Conservation (phyloP, 2,329 filamentous ascomycete species). For the Cladophialophora exuberans region DNA sequence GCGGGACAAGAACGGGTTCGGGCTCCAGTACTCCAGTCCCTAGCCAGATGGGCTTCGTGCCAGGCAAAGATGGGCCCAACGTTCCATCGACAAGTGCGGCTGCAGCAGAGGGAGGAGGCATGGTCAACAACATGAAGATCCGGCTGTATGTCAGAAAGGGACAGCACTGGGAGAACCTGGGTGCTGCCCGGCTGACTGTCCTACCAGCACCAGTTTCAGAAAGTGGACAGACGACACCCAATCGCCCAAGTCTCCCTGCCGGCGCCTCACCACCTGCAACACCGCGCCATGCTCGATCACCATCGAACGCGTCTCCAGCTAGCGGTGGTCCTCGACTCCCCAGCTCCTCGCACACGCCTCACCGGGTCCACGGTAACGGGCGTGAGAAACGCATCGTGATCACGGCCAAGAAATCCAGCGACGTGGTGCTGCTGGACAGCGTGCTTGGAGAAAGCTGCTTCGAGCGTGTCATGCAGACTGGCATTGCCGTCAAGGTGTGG, state of each 20-base stretch:
- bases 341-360: slow-evolving; percentile 33
- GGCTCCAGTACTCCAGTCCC: slow-evolving; percentile 50
- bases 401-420: slow-evolving; percentile 63
- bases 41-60: slow-evolving; percentile 42
- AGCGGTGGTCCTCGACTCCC: slow-evolving; percentile 33
- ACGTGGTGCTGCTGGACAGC: slow-evolving; percentile 75
- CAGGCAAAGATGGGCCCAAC: slow-evolving; percentile 59
- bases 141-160: slow-evolving; percentile 76
- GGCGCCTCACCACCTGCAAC: slow-evolving; percentile 32
- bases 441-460: slow-evolving; percentile 84
- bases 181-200: slow-evolving; percentile 81
- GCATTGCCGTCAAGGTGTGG: slow-evolving; percentile 88
- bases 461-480: slow-evolving; percentile 78
- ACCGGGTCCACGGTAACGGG: slow-evolving; percentile 60
- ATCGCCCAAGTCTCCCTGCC: slow-evolving; percentile 7
- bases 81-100: slow-evolving; percentile 47
- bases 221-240: slow-evolving; percentile 27
- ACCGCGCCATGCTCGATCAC: slow-evolving; percentile 27
- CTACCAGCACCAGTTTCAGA: slow-evolving; percentile 57
- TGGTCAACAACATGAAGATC: slow-evolving; percentile 78
- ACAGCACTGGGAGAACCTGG: slow-evolving; percentile 89
- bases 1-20: slow-evolving; percentile 38
- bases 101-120: slow-evolving; percentile 59
- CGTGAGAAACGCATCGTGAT: slow-evolving; percentile 86
- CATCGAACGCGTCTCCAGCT: slow-evolving; percentile 34